A percentile compares a stretch with the other conserved stretches of the same genome.
phyloP scores from a whole-genome alignment of 2,329 filamentous ascomycete species.

The Nigrograna mackinnonii region DNA sequence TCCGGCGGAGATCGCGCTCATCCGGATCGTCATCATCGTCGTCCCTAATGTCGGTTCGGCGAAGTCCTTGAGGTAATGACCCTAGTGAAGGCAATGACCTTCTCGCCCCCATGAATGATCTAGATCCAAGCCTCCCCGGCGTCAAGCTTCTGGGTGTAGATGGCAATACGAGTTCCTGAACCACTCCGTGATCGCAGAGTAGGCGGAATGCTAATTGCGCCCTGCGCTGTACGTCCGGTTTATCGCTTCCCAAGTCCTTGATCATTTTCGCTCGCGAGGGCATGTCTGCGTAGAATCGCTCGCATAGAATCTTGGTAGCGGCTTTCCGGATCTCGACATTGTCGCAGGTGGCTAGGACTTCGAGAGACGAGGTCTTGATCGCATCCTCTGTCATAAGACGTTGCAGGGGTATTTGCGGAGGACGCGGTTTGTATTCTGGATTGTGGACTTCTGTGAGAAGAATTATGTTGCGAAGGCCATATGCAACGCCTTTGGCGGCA shows the following conservation, averaged over 20 bases:
- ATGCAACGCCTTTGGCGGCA: slow-evolving; percentile 61
- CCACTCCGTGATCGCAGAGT: slow-evolving; percentile 25
- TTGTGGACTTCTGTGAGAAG: slow-evolving; percentile 69
- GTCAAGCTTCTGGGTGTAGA: too few relatives aligned
- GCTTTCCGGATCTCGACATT: slow-evolving; percentile 49
- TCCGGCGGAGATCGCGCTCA: slow-evolving; percentile 73
- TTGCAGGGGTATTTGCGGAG: slow-evolving; percentile 25
- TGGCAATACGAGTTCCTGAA: slow-evolving; percentile 12
- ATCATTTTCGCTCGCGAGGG: slow-evolving; percentile 20
- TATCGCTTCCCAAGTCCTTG: slow-evolving; percentile 25
- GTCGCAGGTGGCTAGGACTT: slow-evolving; percentile 43
- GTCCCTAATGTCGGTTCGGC: neutral
- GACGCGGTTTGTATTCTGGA: slow-evolving; percentile 50
- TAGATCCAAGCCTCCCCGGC: too few relatives aligned
- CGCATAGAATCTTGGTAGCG: slow-evolving; percentile 41
- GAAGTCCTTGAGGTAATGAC: neutral
- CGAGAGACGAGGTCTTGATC: slow-evolving; percentile 46
- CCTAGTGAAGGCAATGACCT: slow-evolving; percentile 1
- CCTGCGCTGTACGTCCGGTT: slow-evolving; percentile 18
- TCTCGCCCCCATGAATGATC: too few relatives aligned
- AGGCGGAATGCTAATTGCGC: slow-evolving; percentile 31
- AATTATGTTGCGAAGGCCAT: slow-evolving; percentile 63
- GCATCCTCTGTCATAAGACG: slow-evolving; percentile 61
- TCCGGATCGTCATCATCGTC: slow-evolving; percentile 23
- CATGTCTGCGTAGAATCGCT: slow-evolving; percentile 30